These are phyloP conservation scores for Cladosporium velox DNA, from an alignment of 2,329 filamentous ascomycete species.

Conservation along the genomic window DNA sequence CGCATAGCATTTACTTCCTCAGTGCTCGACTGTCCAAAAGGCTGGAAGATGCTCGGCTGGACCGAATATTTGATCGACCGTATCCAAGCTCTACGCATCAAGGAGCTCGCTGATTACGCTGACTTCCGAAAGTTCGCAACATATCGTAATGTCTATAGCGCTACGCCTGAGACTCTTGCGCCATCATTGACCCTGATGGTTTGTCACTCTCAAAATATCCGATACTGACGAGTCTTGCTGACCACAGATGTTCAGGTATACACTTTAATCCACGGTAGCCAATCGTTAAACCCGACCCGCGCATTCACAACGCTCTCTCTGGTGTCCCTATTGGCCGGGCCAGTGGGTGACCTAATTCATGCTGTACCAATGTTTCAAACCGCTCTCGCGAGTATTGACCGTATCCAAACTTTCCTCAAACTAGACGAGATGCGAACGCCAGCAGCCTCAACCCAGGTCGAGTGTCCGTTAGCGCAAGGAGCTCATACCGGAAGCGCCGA, in stretches of 20 bases:
- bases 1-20: slow-evolving; percentile 27
- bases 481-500: neutral
- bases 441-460: neutral
- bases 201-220: slow-evolving; percentile 7
- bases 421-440: slow-evolving; percentile 14
- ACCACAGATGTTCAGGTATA: neutral
- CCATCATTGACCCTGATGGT: slow-evolving; percentile 26
- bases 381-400: slow-evolving; percentile 27
- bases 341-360: slow-evolving; percentile 25
- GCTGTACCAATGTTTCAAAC: slow-evolving; percentile 25
- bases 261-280: neutral
- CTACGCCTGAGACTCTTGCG: slow-evolving; percentile 20
- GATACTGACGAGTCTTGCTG: neutral
- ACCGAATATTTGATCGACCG: slow-evolving; percentile 23
- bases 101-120: slow-evolving; percentile 25
- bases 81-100: slow-evolving; percentile 27
- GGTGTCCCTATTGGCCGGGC: slow-evolving; percentile 23
- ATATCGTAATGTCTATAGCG: slow-evolving; percentile 26
- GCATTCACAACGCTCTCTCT: slow-evolving; percentile 27
- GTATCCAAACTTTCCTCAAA: slow-evolving; percentile 25
- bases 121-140: slow-evolving; percentile 26
- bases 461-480: neutral
- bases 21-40: slow-evolving; percentile 24
- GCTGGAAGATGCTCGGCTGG: slow-evolving; percentile 28
- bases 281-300: slow-evolving; percentile 22